Percentiles rank a stretch among this genome's conserved stretches.
These are phyloP conservation scores for Dicorynia guianensis DNA, from an alignment of 306 rosid genomes.

Conservation along the genomic window DNA sequence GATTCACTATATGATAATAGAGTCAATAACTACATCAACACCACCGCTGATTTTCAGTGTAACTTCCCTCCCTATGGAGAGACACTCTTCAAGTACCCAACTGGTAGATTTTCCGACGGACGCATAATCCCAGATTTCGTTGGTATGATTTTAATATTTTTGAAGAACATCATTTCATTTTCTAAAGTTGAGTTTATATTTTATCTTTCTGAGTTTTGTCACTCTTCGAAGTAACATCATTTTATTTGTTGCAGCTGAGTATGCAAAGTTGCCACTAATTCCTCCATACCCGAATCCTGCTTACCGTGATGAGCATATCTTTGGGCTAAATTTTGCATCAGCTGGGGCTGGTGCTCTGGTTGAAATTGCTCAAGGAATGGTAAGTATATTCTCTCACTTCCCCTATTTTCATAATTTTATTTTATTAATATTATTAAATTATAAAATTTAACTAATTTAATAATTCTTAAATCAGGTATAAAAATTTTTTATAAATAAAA, in stretches of 20 bases:
- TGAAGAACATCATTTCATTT: too few relatives aligned
- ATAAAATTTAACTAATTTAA: too few relatives aligned
- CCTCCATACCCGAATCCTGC: conserved; percentile 58
- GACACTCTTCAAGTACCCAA: conserved; percentile 20
- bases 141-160: too few relatives aligned
- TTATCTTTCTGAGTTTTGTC: too few relatives aligned
- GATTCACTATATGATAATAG: conserved; percentile 19
- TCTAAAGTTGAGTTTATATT: too few relatives aligned
- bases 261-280: conserved; percentile 51
- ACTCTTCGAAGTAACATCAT: too few relatives aligned
- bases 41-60: neutral
- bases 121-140: too few relatives aligned
- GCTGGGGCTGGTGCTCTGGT: conserved; percentile 67
- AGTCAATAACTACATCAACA: neutral
- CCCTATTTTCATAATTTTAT: too few relatives aligned
- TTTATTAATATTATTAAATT: too few relatives aligned
- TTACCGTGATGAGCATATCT: neutral
- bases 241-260: conserved; percentile 49
- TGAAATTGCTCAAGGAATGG: conserved; percentile 49
- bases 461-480: too few relatives aligned
- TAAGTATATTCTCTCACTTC: neutral
- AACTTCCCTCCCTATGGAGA: conserved; percentile 5
- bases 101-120: conserved; percentile 34
- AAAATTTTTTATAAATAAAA: too few relatives aligned
- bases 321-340: conserved; percentile 71